Evolutionary conservation across 177 flowering plant genomes (phyloP).

Genomic region (Vitis hybrid): DNA sequence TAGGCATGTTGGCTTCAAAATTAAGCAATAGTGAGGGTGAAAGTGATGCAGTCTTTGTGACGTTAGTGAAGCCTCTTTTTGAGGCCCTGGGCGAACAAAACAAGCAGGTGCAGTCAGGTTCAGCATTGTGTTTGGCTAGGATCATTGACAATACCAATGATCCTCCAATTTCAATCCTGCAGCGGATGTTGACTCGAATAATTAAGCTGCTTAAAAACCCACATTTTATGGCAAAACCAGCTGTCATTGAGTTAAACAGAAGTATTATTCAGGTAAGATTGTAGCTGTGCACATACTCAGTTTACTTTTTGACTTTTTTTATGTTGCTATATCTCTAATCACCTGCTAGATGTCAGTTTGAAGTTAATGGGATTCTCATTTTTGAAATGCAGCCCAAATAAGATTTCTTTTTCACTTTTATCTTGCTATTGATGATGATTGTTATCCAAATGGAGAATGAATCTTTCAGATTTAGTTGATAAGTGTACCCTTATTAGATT

Average conservation of each 20-base stretch:
- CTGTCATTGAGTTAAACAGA: constrained; percentile 70
- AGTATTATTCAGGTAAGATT: constrained; percentile 72
- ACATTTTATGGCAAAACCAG: constrained; percentile 85
- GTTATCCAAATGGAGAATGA: background rate
- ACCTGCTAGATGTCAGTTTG: too few species aligned
- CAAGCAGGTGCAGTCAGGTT: constrained; percentile 72
- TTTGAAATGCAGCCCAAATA: too few species aligned
- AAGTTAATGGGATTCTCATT: too few species aligned
- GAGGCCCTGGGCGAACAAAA: constrained; percentile 91
- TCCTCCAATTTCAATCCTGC: constrained; percentile 61
- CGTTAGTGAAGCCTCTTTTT: constrained; percentile 76
- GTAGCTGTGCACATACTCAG: background rate
- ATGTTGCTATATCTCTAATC: too few species aligned
- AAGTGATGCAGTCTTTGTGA: constrained; percentile 48
- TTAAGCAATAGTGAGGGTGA: constrained; percentile 35
- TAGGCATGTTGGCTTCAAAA: constrained; percentile 67
- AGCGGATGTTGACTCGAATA: constrained; percentile 62
- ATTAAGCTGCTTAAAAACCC: constrained; percentile 75
- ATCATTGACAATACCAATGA: constrained; percentile 57
- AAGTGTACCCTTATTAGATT: too few species aligned
- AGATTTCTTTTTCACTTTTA: background rate
- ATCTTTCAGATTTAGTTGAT: background rate
- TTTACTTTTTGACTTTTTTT: background rate
- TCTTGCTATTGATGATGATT: background rate
- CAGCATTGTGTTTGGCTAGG: constrained; percentile 79